Evolutionary conservation across 23 red algal genomes (phyloP).

Genomic region (Chondrus crispus): DNA sequence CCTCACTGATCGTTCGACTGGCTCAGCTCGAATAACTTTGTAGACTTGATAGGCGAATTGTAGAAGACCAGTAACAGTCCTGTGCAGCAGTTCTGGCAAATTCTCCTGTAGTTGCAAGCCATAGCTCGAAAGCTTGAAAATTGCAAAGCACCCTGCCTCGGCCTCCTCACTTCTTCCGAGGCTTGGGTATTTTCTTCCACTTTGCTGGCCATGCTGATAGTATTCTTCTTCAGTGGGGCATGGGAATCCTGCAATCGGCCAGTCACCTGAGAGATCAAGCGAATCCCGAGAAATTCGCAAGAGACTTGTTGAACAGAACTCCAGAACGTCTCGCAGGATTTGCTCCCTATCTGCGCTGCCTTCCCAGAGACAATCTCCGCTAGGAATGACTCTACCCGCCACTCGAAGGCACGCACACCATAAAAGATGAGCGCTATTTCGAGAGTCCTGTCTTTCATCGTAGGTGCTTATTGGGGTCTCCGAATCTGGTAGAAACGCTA

Average conservation of each 20-base stretch:
- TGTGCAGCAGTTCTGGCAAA: slow-evolving; percentile 1
- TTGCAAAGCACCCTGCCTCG: slow-evolving; percentile 20
- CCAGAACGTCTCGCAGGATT: slow-evolving; percentile 16
- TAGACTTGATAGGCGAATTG: slow-evolving; percentile 25
- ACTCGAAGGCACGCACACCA: slow-evolving; percentile 60
- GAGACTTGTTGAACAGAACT: slow-evolving; percentile 41
- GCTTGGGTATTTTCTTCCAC: neutral
- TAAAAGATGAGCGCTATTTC: slow-evolving; percentile 24
- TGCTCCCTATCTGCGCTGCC: neutral
- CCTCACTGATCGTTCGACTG: slow-evolving; percentile 55
- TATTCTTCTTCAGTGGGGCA: too few species aligned
- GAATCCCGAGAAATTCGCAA: slow-evolving; percentile 12
- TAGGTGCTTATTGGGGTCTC: slow-evolving; percentile 30
- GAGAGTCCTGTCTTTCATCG: neutral
- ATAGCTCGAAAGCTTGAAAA: slow-evolving; percentile 40
- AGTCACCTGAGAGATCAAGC: slow-evolving; percentile 51
- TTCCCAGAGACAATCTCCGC: neutral
- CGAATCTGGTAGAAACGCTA: slow-evolving; percentile 10
- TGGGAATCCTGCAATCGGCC: neutral
- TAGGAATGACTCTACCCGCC: slow-evolving; percentile 34
- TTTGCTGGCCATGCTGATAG: too few species aligned
- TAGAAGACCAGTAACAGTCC: neutral
- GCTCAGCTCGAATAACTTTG: slow-evolving; percentile 48
- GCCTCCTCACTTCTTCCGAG: slow-evolving; percentile 60
- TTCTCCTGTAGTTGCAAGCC: slow-evolving; percentile 35